Conservation (phyloP, 345 rosid species). For the Turritis glabra region DNA sequence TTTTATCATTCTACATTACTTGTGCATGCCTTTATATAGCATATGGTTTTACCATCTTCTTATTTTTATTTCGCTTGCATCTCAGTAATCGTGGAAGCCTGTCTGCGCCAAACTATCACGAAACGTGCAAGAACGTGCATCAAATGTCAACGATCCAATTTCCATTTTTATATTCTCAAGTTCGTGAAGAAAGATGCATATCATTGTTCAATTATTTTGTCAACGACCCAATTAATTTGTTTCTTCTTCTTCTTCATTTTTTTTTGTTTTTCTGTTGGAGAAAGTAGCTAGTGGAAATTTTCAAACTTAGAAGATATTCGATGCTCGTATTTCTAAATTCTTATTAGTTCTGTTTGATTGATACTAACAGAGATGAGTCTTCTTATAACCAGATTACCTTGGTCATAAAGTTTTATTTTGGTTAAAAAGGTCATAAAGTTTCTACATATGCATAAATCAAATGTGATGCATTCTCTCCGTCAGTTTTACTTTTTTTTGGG, state of each 20-base stretch:
- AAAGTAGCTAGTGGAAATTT: background rate
- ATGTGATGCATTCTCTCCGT: background rate
- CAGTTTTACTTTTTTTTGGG: background rate
- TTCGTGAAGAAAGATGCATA: constrained; percentile 31
- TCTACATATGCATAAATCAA: background rate
- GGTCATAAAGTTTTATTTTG: too few species aligned
- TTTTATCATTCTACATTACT: constrained; percentile 16
- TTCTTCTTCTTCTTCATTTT: background rate
- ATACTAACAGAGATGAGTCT: too few species aligned
- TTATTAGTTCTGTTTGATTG: too few species aligned
- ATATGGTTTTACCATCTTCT: background rate
- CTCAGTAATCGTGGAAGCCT: constrained; percentile 12
- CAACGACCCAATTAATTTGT: background rate
- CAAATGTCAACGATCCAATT: constrained; percentile 30
- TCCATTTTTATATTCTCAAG: background rate
- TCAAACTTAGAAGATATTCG: background rate
- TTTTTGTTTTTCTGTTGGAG: background rate
- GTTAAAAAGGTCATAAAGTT: background rate
- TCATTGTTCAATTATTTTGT: constrained; percentile 37
- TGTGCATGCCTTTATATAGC: constrained; percentile 23
- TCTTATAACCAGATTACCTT: too few species aligned
- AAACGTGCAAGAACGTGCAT: constrained; percentile 33
- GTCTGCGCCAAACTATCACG: constrained; percentile 23
- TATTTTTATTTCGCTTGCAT: background rate
- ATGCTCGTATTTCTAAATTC: too few species aligned